Conservation (phyloP, 768 basidiomycete species). For the Psilocybe subaeruginosa region DNA sequence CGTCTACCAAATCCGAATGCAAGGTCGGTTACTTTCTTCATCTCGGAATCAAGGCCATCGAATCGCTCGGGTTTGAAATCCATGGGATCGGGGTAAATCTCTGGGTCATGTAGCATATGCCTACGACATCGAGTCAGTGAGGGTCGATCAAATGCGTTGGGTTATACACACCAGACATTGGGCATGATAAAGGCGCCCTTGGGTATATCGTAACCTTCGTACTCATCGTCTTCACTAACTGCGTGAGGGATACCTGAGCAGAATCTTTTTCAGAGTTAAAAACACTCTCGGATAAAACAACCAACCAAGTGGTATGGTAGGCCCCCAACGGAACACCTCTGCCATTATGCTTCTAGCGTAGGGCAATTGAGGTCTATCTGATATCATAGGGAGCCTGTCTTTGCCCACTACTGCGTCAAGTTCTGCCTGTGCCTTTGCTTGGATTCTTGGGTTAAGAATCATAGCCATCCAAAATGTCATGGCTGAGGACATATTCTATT, state of each 20-base stretch:
- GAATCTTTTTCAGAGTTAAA: background rate
- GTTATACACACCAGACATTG: conserved; percentile 17
- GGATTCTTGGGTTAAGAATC: conserved; percentile 21
- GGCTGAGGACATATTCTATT: conserved; percentile 35
- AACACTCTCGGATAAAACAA: background rate
- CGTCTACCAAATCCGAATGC: conserved; percentile 40
- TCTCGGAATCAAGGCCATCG: conserved; percentile 24
- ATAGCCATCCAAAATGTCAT: conserved; percentile 38
- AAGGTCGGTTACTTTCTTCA: conserved; percentile 18
- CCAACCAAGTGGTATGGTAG: conserved; percentile 7
- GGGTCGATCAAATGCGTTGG: background rate
- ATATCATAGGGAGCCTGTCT: conserved; percentile 23
- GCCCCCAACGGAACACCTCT: conserved; percentile 21
- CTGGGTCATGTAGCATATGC: conserved; percentile 28
- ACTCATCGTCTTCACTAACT: conserved; percentile 16
- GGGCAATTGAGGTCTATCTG: conserved; percentile 18
- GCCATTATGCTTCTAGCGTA: conserved; percentile 25
- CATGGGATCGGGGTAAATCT: conserved; percentile 24
- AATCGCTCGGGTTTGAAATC: conserved; percentile 28
- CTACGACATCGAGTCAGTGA: background rate
- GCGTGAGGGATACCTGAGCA: conserved; percentile 2
- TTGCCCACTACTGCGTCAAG: conserved; percentile 27
- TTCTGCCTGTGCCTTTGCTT: conserved; percentile 25
- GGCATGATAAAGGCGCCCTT: conserved; percentile 14
- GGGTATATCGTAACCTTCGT: conserved; percentile 18